These are phyloP conservation scores for Ramularia endophylla DNA, from an alignment of 2,329 filamentous ascomycete genomes.

Conservation along the genomic window DNA sequence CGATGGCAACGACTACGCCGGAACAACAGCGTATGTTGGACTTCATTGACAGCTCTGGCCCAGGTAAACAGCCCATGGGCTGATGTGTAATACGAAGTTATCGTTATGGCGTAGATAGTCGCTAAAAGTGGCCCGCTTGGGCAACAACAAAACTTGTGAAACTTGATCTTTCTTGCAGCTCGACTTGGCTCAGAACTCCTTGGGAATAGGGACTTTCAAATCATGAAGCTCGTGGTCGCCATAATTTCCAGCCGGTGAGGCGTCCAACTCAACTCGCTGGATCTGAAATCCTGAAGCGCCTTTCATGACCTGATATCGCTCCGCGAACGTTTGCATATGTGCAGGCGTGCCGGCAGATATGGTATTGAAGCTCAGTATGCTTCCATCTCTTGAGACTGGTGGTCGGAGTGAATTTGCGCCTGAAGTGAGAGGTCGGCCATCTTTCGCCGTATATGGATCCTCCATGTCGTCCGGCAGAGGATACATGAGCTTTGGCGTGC, in stretches of 20 bases:
- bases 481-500: conserved; percentile 28
- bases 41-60: no score
- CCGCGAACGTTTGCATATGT: conserved; percentile 6
- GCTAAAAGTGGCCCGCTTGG: no score
- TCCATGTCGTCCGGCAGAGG: conserved; percentile 24
- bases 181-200: no score
- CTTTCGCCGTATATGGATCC: conserved; percentile 13
- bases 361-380: background rate
- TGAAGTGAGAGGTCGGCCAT: conserved; percentile 11
- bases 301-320: conserved; percentile 8
- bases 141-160: no score
- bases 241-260: background rate
- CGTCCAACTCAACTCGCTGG: conserved; percentile 6
- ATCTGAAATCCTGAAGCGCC: conserved; percentile 4
- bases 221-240: no score
- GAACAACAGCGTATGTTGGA: no score
- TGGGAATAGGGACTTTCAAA: no score
- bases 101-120: no score
- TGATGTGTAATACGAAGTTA: no score
- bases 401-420: conserved; percentile 3
- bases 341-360: background rate
- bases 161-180: no score
- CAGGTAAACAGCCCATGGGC: no score
- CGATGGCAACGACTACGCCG: no score
- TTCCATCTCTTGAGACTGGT: conserved; percentile 8